These are phyloP conservation scores for Mortierella sp. DNA, from an alignment of 371 early-diverging fungal genomes.

Conservation along the genomic window DNA sequence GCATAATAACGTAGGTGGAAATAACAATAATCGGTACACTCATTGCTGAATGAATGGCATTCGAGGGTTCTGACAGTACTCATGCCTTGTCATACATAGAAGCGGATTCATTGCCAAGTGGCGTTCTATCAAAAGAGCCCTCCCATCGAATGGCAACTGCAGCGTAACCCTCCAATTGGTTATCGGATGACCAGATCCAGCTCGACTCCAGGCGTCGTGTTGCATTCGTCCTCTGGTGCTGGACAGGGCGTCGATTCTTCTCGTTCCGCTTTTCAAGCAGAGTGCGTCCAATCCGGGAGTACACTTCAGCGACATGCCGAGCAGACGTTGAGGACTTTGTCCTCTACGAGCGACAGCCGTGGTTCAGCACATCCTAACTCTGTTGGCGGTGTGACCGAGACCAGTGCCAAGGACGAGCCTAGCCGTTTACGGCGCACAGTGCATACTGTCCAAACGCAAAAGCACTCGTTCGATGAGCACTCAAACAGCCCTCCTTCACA, in stretches of 20 bases:
- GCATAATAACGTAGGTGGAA: constrained; percentile 30
- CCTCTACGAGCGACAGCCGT: neutral
- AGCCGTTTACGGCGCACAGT: neutral
- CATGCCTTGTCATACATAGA: neutral
- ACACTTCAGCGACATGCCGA: neutral
- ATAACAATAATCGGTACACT: neutral
- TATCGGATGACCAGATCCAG: constrained; percentile 3
- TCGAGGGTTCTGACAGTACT: neutral
- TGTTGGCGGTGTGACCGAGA: neutral
- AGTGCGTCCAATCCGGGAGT: neutral
- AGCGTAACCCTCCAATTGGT: neutral
- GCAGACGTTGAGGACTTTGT: neutral
- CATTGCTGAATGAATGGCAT: neutral
- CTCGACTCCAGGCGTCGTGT: neutral
- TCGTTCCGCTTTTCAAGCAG: neutral
- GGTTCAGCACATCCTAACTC: neutral
- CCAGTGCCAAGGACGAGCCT: neutral
- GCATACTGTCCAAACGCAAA: neutral
- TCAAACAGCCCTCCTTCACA: neutral
- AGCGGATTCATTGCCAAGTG: constrained; percentile 24
- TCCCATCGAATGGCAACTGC: neutral
- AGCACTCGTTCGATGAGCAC: neutral
- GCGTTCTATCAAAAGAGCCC: constrained; percentile 16
- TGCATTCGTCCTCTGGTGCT: neutral
- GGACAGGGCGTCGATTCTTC: neutral